Base-by-base conservation (phyloP, 805 yeast species). In the Saturnispora serradocipensis region DNA sequence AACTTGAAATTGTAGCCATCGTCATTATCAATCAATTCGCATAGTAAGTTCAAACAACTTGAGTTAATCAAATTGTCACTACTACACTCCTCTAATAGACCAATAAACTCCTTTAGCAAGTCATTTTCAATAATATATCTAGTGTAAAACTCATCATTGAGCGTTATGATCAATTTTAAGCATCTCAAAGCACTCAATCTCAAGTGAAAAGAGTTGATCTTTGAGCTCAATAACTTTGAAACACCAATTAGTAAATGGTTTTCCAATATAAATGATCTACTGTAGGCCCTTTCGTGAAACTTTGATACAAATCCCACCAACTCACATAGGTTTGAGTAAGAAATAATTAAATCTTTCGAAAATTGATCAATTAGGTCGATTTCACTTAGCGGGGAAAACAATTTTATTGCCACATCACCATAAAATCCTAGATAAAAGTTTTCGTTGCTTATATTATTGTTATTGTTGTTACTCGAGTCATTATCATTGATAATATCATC, bases 131-230 rank as follows among this genome's bases (percentile, higher is more conserved):
- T 72, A 48, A 90, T 73, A 55, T 77, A 75, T 27, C 77, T 64
- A 20, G 77, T 74, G 58, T 84, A 83, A 38, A 69, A 71, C 43
- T 77, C 80, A 63, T 86, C 93, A 60, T 85, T 82, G 28, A 82
- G 66, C 27, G 74, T 60, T 4, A 89, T 67, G 1, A 86, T 73
- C 39, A 77, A 73, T 59, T 86, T 84, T 46, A 88, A 64, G 57
- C 89, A 81, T 51, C 95, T 64, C 10, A 89, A 62, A 1, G 85
- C 86, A 28, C 88, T 80, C 50, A 88, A 67, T 58, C 84, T 75
- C 43, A 86, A 62, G 4, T 39, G 25, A 45, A 82, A 81, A 47
- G 72, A 69, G 54, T 74, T 71, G 35, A 77, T 72, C 42, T 60
- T 64, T 2, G 71, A 59, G 27, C 57, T 64, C 32, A 85, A 69